A percentile compares a stretch with the other conserved stretches of the same genome.
These are phyloP conservation scores for Rutstroemia sp. DNA, from an alignment of 2,329 filamentous ascomycete genomes.

Conservation along the genomic window DNA sequence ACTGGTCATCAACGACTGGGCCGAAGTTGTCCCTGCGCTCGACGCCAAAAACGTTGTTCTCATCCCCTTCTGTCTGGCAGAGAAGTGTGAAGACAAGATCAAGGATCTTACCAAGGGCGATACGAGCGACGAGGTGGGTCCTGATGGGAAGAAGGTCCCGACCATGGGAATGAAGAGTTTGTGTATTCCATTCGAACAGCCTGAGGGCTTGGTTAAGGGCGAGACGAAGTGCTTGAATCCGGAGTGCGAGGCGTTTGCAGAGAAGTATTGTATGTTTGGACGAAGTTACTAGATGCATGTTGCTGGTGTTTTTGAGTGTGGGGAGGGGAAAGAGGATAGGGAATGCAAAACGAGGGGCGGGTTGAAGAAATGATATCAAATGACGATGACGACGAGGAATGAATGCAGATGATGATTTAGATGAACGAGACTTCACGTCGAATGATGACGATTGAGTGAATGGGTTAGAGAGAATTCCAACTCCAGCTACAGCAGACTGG, in stretches of 20 bases:
- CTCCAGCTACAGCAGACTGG: no score
- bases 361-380: neutral
- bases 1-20: constrained; percentile 77
- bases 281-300: constrained; percentile 38
- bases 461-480: no score
- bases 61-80: constrained; percentile 79
- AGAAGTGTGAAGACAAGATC: constrained; percentile 85
- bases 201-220: constrained; percentile 67
- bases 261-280: constrained; percentile 92
- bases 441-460: no score
- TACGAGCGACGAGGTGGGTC: constrained; percentile 44
- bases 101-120: constrained; percentile 84
- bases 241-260: constrained; percentile 67
- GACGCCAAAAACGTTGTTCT: constrained; percentile 89
- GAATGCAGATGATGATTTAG: no score
- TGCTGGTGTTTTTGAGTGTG: neutral
- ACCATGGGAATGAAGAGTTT: constrained; percentile 71
- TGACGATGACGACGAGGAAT: neutral
- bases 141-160: constrained; percentile 44
- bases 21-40: constrained; percentile 81
- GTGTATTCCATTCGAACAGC: constrained; percentile 81
- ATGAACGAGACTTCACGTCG: no score
- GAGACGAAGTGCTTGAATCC: constrained; percentile 91
- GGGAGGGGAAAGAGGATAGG: constrained; percentile 8
- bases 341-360: neutral